Percentiles rank a stretch among this genome's conserved stretches.
phyloP scores from a whole-genome alignment of 169 alveolate species.

The Plasmodium gonderi region DNA sequence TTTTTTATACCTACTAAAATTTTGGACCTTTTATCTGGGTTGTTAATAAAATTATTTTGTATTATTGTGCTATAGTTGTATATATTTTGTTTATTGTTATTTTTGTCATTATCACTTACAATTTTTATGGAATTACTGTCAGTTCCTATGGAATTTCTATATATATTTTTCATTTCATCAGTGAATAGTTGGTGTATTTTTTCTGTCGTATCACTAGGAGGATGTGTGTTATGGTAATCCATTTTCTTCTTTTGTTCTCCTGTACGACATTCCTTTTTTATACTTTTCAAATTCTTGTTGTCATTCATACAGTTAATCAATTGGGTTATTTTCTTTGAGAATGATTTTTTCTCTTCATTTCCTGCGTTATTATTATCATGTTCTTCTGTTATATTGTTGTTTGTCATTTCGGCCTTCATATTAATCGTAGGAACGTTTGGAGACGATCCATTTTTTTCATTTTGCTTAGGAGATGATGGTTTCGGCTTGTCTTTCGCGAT shows the following conservation, averaged over 20 bases:
- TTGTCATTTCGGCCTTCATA: not conserved
- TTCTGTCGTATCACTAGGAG: not conserved
- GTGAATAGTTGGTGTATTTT: not conserved
- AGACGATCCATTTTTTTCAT: not conserved
- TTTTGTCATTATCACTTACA: not conserved
- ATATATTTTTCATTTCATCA: not conserved
- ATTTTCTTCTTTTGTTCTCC: not conserved
- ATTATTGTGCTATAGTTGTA: constrained; percentile 18
- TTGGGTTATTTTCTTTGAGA: not conserved
- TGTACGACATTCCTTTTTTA: not conserved
- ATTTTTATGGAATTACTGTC: constrained; percentile 1
- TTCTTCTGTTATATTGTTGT: not conserved
- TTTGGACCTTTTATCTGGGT: constrained; percentile 23
- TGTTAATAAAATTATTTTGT: constrained; percentile 27
- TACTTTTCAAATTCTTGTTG: not conserved
- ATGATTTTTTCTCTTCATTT: not conserved
- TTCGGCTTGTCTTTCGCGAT: not conserved
- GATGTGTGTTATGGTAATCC: not conserved
- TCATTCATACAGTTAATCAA: too few species aligned
- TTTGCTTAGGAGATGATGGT: too few species aligned
- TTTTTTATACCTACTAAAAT: constrained; percentile 8
- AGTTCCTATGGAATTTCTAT: not conserved
- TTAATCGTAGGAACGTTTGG: not conserved
- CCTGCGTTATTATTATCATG: not conserved
- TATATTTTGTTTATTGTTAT: not conserved